Base-by-base conservation (phyloP, 2,329 filamentous ascomycete genomes). In the Microsporum canis region DNA sequence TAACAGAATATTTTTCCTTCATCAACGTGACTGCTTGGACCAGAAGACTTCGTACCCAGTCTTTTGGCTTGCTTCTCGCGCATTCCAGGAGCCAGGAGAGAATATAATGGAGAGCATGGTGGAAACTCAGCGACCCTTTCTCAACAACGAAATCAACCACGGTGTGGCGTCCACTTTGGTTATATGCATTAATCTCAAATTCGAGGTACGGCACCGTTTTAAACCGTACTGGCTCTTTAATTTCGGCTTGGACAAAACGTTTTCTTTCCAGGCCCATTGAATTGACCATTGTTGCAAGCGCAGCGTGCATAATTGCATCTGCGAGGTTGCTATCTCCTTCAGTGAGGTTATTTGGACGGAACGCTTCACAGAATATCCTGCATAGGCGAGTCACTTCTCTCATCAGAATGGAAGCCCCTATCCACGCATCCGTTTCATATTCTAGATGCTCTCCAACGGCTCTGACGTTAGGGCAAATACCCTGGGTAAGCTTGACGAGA, bases 381-480 rank as follows among this genome's bases (percentile, higher is more conserved):
- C 92, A 96, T 41, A 97, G 82, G 60, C 89, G 85, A 71, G 97
- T 97, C 72, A 99, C 92, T 72, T 99, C 92, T 58, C 92, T 84
- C 57, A 94, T 96, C 62, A 99, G 88, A 58, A 97, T 81, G 5
- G 91, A 96, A 2, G 94, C 92, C 62, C 89, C 95, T 59, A 99
- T 97, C 94, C 94, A 99, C 23, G 90, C 88, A 75, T 99, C 95
- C 1, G 91, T 95, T 74, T 99, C 94, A 70, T 97, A 99, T 73
- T 99, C 95, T 36, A 99, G 89, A 72, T 99, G 94, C 70, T 97
- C 94, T 14, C 91, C 91, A 27, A 96, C 84, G 1, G 92, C 94
- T 64, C 95, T 84, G 53, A 91, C 81, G 68, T 97, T 99, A 1
- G 94, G 94, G 68, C 92, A 96, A 61, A 99, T 96, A 33, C 94